phyloP scores from a whole-genome alignment of 305 asterid genomes.

The Fraxinus albicans region DNA sequence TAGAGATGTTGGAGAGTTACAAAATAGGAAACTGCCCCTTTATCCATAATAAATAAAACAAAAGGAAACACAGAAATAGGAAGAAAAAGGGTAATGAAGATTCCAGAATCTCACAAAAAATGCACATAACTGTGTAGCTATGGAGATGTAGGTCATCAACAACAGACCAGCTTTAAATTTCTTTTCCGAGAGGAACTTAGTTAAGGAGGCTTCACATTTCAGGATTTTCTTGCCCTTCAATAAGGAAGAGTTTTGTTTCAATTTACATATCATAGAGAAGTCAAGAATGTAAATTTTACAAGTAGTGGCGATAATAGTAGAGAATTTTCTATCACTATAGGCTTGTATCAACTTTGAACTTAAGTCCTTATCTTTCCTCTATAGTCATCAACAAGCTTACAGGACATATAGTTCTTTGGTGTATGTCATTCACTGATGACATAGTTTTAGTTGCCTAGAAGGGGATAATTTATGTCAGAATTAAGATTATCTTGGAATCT shows the following conservation, averaged over 20 bases:
- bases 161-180: not conserved
- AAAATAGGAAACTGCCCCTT: not conserved
- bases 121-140: not conserved
- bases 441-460: not conserved
- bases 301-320: not conserved
- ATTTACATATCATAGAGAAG: not conserved
- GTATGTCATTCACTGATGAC: not conserved
- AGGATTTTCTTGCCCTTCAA: not conserved
- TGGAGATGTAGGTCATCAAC: not conserved
- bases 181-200: not conserved
- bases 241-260: not conserved
- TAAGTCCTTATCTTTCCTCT: not conserved
- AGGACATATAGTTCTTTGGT: not conserved
- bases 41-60: not conserved
- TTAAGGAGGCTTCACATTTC: not conserved
- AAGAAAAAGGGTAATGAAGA: not conserved
- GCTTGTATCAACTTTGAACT: not conserved
- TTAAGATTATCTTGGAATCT: not conserved
- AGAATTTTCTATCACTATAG: not conserved
- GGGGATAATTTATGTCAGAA: not conserved
- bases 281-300: not conserved
- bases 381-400: not conserved
- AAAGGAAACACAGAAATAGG: not conserved
- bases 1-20: not conserved
- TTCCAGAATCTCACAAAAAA: not conserved